Conservation (phyloP, 176 grass and related monocot genomes). For the Themeda triandra region DNA sequence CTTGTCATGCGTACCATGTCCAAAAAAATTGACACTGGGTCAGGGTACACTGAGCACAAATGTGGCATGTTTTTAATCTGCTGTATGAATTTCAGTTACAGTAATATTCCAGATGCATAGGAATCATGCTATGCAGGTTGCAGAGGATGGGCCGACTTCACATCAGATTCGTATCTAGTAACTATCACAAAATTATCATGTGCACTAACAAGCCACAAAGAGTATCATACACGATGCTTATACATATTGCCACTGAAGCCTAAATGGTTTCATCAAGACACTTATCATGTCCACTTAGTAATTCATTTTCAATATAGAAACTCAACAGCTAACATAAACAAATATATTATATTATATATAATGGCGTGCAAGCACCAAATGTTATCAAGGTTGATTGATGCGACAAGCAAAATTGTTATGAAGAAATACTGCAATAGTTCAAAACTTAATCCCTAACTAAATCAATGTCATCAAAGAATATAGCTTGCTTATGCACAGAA, state of each 20-base stretch:
- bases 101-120: not conserved
- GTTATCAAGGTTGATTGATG: not conserved
- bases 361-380: not conserved
- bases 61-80: not conserved
- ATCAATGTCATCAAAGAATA: not conserved
- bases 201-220: not conserved
- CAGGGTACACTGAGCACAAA: not conserved
- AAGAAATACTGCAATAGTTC: not conserved
- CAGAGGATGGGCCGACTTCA: not conserved
- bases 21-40: not conserved
- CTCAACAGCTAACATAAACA: not conserved
- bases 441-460: not conserved
- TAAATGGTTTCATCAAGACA: not conserved
- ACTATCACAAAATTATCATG: not conserved
- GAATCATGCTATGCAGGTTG: not conserved
- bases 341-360: not conserved
- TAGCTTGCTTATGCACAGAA: not conserved
- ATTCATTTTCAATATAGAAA: not conserved
- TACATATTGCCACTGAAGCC: not conserved
- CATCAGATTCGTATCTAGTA: not conserved
- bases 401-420: not conserved
- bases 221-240: not conserved
- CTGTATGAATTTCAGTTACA: not conserved
- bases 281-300: not conserved
- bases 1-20: not conserved